Percentiles rank a stretch among this genome's conserved stretches.
These are phyloP conservation scores for Globisporangium yorkense DNA, from an alignment of 352 stramenopile genomes.

Conservation along the genomic window DNA sequence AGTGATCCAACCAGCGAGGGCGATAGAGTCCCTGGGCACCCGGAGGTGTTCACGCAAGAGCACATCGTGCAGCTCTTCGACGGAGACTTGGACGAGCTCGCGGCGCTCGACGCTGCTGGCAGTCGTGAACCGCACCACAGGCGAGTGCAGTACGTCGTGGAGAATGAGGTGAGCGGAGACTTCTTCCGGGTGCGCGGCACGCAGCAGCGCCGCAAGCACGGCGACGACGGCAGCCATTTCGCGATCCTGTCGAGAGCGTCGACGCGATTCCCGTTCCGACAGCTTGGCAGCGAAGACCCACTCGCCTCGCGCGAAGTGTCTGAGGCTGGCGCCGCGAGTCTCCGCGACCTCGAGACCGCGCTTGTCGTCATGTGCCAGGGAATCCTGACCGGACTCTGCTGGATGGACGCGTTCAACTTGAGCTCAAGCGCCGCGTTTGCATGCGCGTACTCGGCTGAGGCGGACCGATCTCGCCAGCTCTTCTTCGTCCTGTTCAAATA, in stretches of 20 bases:
- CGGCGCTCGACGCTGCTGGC: background rate
- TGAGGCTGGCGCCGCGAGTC: conserved; percentile 2
- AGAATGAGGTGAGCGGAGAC: conserved; percentile 55
- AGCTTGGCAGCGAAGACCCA: background rate
- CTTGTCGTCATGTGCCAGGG: conserved; percentile 43
- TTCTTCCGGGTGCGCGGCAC: conserved; percentile 41
- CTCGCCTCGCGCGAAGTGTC: background rate
- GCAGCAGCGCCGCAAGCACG: background rate
- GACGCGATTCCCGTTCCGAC: background rate
- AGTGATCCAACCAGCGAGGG: background rate
- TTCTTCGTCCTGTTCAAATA: conserved; percentile 79
- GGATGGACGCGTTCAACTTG: conserved; percentile 60
- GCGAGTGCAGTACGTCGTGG: conserved; percentile 30
- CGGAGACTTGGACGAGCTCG: conserved; percentile 11
- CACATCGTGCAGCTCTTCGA: conserved; percentile 13
- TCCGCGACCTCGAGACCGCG: conserved; percentile 33
- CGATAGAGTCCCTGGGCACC: background rate
- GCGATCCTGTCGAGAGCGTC: background rate
- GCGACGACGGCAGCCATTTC: background rate
- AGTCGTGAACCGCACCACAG: background rate
- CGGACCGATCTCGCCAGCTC: conserved; percentile 44
- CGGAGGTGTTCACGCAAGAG: conserved; percentile 5
- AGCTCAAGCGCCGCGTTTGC: conserved; percentile 24
- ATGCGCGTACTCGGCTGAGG: conserved; percentile 49
- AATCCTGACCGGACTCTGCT: conserved; percentile 50